Base-by-base conservation (phyloP, 2,329 filamentous ascomycete species). In the Colletotrichum sp. region DNA sequence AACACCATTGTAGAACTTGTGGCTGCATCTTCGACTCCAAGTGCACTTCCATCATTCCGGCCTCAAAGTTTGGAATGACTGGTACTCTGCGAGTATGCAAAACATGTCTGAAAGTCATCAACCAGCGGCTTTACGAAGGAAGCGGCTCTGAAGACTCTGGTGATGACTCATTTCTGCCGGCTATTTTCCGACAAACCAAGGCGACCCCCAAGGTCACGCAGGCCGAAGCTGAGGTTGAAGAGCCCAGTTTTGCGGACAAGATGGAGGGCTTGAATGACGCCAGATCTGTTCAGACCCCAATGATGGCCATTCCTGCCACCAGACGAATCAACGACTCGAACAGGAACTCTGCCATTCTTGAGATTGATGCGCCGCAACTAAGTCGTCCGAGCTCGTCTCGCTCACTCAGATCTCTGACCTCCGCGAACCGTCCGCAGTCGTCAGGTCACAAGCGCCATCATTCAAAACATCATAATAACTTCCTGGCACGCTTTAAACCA, bases 21-120 rank as follows among this genome's bases (percentile, higher is more conserved):
- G 97, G 97, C n/a, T 98, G 98, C 81, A 99, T 99, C 59, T 99
- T 99, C 81, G 97, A 98, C 83, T 95, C 95, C 6, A 98, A 97
- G 83, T 99, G 97, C 85, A 99, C 96, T 1, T 94, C 94, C 7
- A 92, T 96, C n/a, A 95, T 98, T 28, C 91, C 95, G 7, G 97
- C 96, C 7, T 91, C 94, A 77, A 92, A 93, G 65, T 98, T 99
- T 82, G 96, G 95, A 18, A 95, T 98, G 65, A 91, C 93, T 63
- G 94, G 95, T 8, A 95, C 92, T 16, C 88, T 99, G 56, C 91
- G 96, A 74, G 95, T 99, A 14, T 99, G 97, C 86, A 98, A 96
- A 80, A 95, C 95, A 26, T 99, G 97, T 80, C 92, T 98, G 78
- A 92, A 92, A 69, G 96, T 98, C 81, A 97, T 99, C 79, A 95